These are phyloP conservation scores for Acanthamoeba polyphaga DNA, from an alignment of 208 protist genomes.

Conservation along the genomic window DNA sequence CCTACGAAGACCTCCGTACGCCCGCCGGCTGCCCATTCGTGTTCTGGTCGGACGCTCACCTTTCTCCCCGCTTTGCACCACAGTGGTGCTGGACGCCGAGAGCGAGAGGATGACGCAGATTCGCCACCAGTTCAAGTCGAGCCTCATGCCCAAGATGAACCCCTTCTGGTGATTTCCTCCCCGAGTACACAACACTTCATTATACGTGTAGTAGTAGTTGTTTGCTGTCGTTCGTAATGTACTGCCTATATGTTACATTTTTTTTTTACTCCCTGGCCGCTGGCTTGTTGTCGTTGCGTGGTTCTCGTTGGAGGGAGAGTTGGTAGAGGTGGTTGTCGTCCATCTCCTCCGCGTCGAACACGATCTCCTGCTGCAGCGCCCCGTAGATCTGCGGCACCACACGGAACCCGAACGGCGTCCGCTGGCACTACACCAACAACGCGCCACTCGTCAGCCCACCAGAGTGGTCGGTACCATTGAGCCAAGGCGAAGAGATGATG, in stretches of 20 bases:
- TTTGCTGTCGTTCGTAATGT: no score
- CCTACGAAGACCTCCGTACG: conserved; percentile 15
- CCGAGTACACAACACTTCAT: no score
- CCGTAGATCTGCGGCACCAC: background rate
- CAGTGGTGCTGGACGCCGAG: conserved; percentile 21
- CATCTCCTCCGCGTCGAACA: background rate
- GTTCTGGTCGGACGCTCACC: background rate
- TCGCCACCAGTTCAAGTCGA: background rate
- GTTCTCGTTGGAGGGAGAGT: background rate
- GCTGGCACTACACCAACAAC: background rate
- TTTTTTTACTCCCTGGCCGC: no score
- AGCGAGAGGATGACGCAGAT: conserved; percentile 9
- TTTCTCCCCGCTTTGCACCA: background rate
- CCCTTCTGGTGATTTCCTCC: background rate
- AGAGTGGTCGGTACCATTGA: no score
- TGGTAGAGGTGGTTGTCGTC: conserved; percentile 12
- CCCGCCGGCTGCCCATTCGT: background rate
- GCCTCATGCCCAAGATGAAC: conserved; percentile 40
- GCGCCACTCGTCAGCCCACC: no score
- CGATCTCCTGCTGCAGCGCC: background rate
- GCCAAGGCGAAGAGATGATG: background rate
- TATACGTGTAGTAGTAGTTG: no score
- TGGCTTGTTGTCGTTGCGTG: background rate
- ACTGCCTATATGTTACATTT: no score
- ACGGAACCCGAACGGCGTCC: background rate